phyloP scores from a whole-genome alignment of 495 filamentous ascomycete genomes.

The Hyaloscypha hepaticicola region DNA sequence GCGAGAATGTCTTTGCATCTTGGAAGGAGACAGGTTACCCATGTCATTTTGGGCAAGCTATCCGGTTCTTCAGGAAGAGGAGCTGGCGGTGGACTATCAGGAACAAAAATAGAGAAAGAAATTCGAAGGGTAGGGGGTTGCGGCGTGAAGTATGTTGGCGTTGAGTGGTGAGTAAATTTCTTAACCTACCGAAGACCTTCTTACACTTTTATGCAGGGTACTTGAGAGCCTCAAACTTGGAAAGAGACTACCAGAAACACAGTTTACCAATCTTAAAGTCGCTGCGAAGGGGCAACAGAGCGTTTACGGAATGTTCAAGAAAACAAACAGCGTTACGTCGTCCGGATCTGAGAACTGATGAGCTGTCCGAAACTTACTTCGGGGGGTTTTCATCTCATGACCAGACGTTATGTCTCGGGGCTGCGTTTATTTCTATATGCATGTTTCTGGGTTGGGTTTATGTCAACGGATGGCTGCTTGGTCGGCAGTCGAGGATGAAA shows the following conservation, averaged over 20 bases:
- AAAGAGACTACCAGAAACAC: constrained; percentile 69
- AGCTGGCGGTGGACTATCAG: constrained; percentile 74
- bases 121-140: constrained; percentile 60
- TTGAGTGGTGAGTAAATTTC: constrained; percentile 68
- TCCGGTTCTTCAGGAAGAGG: constrained; percentile 31
- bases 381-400: neutral
- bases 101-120: constrained; percentile 80
- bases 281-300: constrained; percentile 26
- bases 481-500: constrained; percentile 11
- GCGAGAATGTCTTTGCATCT: constrained; percentile 66
- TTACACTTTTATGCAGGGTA: constrained; percentile 47
- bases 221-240: constrained; percentile 76
- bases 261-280: constrained; percentile 48
- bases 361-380: neutral
- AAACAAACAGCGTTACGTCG: constrained; percentile 11
- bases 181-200: constrained; percentile 2
- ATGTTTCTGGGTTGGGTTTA: constrained; percentile 10
- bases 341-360: neutral
- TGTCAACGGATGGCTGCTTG: constrained; percentile 12
- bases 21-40: constrained; percentile 72
- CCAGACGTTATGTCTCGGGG: neutral
- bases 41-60: constrained; percentile 76
- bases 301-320: constrained; percentile 31
- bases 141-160: constrained; percentile 76
- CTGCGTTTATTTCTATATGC: constrained; percentile 4